A percentile compares a stretch with the other conserved stretches of the same genome.
These are phyloP conservation scores for Drosera spatulata DNA, from an alignment of 179 eudicot genomes.

Conservation along the genomic window DNA sequence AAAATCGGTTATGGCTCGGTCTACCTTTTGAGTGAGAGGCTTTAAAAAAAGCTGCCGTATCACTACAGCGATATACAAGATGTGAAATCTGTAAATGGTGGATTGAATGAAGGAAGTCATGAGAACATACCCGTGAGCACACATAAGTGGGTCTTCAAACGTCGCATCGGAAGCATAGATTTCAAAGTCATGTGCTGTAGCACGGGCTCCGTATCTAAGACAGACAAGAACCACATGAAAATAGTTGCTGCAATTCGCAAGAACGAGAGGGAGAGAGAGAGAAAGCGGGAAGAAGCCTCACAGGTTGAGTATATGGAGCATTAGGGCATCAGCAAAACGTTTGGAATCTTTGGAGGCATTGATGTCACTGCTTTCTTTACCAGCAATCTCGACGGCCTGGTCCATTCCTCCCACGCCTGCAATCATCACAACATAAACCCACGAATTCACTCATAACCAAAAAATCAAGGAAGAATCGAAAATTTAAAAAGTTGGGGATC, in stretches of 20 bases:
- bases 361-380: slow-evolving; percentile 4
- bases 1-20: slow-evolving; percentile 1
- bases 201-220: slow-evolving; percentile 52
- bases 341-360: slow-evolving; percentile 13
- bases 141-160: slow-evolving; percentile 84
- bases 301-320: slow-evolving; percentile 54
- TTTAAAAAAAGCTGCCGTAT: too few species aligned
- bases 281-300: slow-evolving; percentile 8
- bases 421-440: background rate
- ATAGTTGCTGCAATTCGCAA: too few species aligned
- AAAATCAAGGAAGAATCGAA: background rate
- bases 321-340: slow-evolving; percentile 22
- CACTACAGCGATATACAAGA: background rate
- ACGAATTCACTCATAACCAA: background rate
- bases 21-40: too few species aligned
- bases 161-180: slow-evolving; percentile 69
- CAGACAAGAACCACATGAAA: too few species aligned
- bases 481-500: background rate
- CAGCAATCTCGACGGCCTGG: slow-evolving; percentile 4
- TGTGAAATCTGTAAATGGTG: background rate
- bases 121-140: slow-evolving; percentile 56
- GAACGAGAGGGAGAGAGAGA: too few species aligned
- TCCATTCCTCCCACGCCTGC: slow-evolving; percentile 14
- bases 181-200: slow-evolving; percentile 56
- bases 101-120: background rate